Base-by-base conservation (phyloP, 2,329 filamentous ascomycete species). In the Pseudogymnoascus pannorum region DNA sequence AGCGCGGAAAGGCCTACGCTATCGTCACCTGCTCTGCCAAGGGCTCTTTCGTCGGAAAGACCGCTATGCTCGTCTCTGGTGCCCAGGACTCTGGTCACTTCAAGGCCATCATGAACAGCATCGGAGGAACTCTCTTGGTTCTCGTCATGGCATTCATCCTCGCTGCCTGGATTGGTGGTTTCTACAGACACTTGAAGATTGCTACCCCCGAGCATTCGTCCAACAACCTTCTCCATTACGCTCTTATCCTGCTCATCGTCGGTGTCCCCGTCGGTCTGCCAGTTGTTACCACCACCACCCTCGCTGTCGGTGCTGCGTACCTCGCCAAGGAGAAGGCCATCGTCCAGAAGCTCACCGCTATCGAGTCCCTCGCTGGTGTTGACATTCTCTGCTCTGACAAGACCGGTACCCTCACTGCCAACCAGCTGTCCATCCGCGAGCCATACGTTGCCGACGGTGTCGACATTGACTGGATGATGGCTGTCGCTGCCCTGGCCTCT, bases 401-500 rank as follows among this genome's bases (percentile, higher is more conserved):
- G 83, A 91, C 88, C 51, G 88, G 88, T 79, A 91, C 88, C 33
- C 80, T 91, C 68, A 88, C 86, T 62, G 86, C 86, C 68, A 88
- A 88, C 75, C 87, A 91, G 78, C 81, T 91, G 60, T 87, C 83
- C 70, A 88, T 91, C 71, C 87, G 87, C 73, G 88, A 91, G 72
- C 88, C 88, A 18, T 91, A 87, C 75, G 87, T 90, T 63, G 84
- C 86, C 64, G 87, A 90, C 74, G 88, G 87, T 69, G 84, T 89
- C 72, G 87, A 90, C 75, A 84, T 90, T 74, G 88, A 91, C 79
- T 91, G 87, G 87, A 90, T 91, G 87, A 90, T 91, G 87, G 87
- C 87, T 66, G 87, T 89, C 64, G 87, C 88, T 63, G 87, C 87
- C 64, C 82, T 91, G 61, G 88, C 87, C 62, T 90, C 87, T 59